Evolutionary conservation across 768 basidiomycete genomes (phyloP), one percentile per base, ranked within the genome.

Genomic region (Trametes maxima): DNA sequence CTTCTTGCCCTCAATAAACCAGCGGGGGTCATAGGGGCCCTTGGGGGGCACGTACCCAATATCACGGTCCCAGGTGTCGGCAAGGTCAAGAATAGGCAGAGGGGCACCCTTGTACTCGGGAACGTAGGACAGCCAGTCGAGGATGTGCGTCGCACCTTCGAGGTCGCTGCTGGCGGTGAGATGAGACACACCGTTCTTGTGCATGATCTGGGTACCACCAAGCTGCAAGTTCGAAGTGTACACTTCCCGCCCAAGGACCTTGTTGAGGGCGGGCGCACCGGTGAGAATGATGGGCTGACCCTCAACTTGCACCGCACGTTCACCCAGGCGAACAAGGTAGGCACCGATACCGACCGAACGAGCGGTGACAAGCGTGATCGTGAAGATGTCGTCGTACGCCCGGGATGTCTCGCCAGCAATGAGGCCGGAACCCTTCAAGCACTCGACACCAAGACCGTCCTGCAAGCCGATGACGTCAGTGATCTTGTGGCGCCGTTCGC

Each of bases 151-250:
- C 16, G 95, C 94, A 60, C 97, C 97, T 74, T 98, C 93, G 36
- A 99, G 79, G 73, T 99, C 97, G 72, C 94, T 98, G 68, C 85
- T 85, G 36, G 97, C 95, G 3, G 94, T 95, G 60, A 98, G 79
- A 73, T 99, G 97, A 5, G 96, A 97, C 57, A 98, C 92, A 76
- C 97, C 97, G 72, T 99, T 99, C 86, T 98, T 98, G 86, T 94
- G 92, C 97, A 99, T 98, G 80, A 99, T 98, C 72, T 99, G 97
- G n/a, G 97, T 98, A 56, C 97, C 97, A 65, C 97, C 97, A 61
- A 99, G 91, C 75, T 98, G 97, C 67, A 99, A 76, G 75, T 98
- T 98, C 56, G 95, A 97, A 10, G 97, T 98, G 74, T 99, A 98
- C 47, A 99, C 97, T 75, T 98, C 97, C 50, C 97, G 91, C 63